phyloP scores from a whole-genome alignment of 345 rosid genomes.

The Rhodomyrtus tomentosa region DNA sequence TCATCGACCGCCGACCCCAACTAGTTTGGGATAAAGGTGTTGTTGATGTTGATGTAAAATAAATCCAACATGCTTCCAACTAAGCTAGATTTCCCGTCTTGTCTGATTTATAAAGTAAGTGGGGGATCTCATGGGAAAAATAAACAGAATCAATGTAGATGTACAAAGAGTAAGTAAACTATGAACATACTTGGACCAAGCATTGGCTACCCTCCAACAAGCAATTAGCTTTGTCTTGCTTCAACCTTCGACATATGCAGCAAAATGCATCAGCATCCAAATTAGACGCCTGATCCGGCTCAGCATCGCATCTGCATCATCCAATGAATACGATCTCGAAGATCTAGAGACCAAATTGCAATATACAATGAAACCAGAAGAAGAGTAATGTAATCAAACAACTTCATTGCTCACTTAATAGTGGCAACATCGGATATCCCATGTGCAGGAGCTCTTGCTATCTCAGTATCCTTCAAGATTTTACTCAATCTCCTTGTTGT shows the following conservation, averaged over 20 bases:
- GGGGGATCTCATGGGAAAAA: not conserved
- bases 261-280: not conserved
- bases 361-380: not conserved
- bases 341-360: not conserved
- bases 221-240: not conserved
- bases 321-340: not conserved
- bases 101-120: not conserved
- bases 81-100: not conserved
- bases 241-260: not conserved
- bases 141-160: not conserved
- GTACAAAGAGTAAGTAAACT: not conserved
- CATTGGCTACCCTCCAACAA: not conserved
- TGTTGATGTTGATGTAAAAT: too few relatives aligned
- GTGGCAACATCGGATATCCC: not conserved
- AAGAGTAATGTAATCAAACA: not conserved
- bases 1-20: too few relatives aligned
- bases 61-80: not conserved
- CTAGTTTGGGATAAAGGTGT: too few relatives aligned
- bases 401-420: slow-evolving; percentile 20
- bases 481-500: not conserved
- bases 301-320: not conserved
- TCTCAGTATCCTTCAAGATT: slow-evolving; percentile 3
- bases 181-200: not conserved
- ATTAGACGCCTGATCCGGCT: not conserved
- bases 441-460: not conserved